A percentile compares a stretch with the other conserved stretches of the same genome.
These are phyloP conservation scores for Penicillium corylophilum DNA, from an alignment of 2,329 filamentous ascomycete species.

Conservation along the genomic window DNA sequence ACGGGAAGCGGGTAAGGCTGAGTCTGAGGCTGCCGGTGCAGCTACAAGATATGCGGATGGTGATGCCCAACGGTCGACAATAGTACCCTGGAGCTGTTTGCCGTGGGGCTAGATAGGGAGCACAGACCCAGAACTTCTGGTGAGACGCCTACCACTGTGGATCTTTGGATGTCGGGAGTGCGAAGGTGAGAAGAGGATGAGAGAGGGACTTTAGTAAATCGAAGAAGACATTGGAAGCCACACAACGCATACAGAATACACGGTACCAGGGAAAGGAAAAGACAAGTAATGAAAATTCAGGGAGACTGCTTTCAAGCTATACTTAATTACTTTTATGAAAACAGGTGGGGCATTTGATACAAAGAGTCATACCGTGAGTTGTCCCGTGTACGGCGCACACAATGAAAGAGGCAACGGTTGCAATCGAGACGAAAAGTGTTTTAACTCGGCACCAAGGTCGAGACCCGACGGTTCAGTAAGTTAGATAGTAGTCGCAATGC, in stretches of 20 bases:
- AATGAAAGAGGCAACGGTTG: neutral
- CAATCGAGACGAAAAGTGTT: neutral
- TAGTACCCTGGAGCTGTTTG: neutral
- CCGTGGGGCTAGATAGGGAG: neutral
- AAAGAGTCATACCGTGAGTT: slow-evolving; percentile 16
- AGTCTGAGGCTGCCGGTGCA: slow-evolving; percentile 8
- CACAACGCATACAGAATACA: slow-evolving; percentile 14
- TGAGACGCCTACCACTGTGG: neutral
- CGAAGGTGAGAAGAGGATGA: slow-evolving; percentile 2
- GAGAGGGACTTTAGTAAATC: slow-evolving; percentile 6
- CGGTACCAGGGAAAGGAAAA: slow-evolving; percentile 10
- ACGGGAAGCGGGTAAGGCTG: slow-evolving; percentile 19
- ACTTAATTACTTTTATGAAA: slow-evolving; percentile 22
- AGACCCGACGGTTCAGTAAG: neutral
- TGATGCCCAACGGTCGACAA: slow-evolving; percentile 19
- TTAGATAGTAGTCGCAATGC: neutral
- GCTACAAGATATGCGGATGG: slow-evolving; percentile 15
- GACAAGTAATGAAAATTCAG: slow-evolving; percentile 6
- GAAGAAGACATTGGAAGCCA: slow-evolving; percentile 12
- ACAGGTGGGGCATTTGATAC: slow-evolving; percentile 32
- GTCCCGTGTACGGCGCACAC: slow-evolving; percentile 7
- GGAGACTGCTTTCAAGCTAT: slow-evolving; percentile 15
- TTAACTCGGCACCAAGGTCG: neutral
- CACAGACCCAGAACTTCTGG: neutral
- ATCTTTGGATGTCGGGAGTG: neutral